A percentile compares a stretch with the other conserved stretches of the same genome.
phyloP scores from a whole-genome alignment of 139 green algal genomes.

The Astrephomene gubernaculifera region DNA sequence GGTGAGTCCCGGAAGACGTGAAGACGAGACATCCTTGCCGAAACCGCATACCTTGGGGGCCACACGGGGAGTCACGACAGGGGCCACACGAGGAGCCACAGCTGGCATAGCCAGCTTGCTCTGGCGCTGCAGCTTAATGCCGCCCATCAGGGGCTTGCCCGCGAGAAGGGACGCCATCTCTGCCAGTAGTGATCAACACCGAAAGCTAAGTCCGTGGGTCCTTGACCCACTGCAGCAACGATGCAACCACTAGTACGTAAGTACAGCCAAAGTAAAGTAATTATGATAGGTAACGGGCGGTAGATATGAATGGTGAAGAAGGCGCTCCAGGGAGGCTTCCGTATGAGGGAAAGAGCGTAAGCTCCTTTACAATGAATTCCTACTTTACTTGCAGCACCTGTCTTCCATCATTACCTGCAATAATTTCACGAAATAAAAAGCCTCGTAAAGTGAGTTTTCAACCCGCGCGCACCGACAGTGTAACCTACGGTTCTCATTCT shows the following conservation, averaged over 20 bases:
- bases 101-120: constrained; percentile 18
- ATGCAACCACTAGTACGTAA: background rate
- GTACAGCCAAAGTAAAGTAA: background rate
- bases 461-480: too few relatives aligned
- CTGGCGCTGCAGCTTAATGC: constrained; percentile 22
- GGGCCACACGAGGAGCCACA: constrained; percentile 25
- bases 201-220: constrained; percentile 2
- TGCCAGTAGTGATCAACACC: constrained; percentile 3
- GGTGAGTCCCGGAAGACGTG: background rate
- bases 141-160: constrained; percentile 37
- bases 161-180: constrained; percentile 24
- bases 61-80: background rate
- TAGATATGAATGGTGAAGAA: background rate
- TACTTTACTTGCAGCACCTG: background rate
- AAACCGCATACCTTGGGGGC: constrained; percentile 18
- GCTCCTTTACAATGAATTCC: background rate
- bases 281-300: background rate
- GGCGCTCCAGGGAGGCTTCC: too few relatives aligned
- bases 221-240: background rate
- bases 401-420: too few relatives aligned
- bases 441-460: too few relatives aligned
- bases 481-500: too few relatives aligned
- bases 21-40: background rate
- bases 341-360: too few relatives aligned
- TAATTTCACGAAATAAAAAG: too few relatives aligned